A percentile compares a stretch with the other conserved stretches of the same genome.
phyloP scores from a whole-genome alignment of 1,284 basidiomycete genomes.

The Meira miltonrushii region DNA sequence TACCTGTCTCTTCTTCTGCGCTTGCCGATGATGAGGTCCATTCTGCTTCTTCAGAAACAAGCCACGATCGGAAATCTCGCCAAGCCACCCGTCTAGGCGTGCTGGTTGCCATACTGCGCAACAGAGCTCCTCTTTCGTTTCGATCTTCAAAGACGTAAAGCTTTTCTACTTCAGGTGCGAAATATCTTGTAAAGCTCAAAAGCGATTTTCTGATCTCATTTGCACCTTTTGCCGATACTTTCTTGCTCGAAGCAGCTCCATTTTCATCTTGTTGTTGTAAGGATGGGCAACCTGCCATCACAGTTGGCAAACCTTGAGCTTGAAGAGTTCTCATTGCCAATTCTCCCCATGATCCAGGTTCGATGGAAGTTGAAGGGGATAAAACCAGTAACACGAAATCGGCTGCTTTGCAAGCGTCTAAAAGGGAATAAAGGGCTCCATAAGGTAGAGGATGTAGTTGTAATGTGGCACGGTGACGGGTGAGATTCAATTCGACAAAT shows the following conservation, averaged over 20 bases:
- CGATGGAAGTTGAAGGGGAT: slow-evolving; percentile 75
- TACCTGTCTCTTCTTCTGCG: slow-evolving; percentile 53
- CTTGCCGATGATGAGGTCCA: slow-evolving; percentile 55
- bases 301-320: slow-evolving; percentile 65
- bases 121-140: slow-evolving; percentile 61
- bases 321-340: slow-evolving; percentile 75
- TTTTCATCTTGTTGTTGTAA: slow-evolving; percentile 25
- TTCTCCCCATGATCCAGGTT: slow-evolving; percentile 69
- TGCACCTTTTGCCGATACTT: slow-evolving; percentile 30
- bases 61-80: slow-evolving; percentile 73
- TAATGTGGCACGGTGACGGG: slow-evolving; percentile 76
- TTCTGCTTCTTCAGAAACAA: slow-evolving; percentile 65
- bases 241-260: slow-evolving; percentile 26
- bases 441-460: slow-evolving; percentile 67
- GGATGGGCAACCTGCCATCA: slow-evolving; percentile 59
- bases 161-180: slow-evolving; percentile 74
- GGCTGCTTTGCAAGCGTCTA: slow-evolving; percentile 81
- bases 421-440: slow-evolving; percentile 64
- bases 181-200: slow-evolving; percentile 72
- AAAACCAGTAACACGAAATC: slow-evolving; percentile 85
- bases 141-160: slow-evolving; percentile 61
- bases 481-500: slow-evolving; percentile 36
- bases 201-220: slow-evolving; percentile 47
- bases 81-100: slow-evolving; percentile 64
- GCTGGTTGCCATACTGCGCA: slow-evolving; percentile 55